phyloP scores from a whole-genome alignment of 1,284 basidiomycete species.

The Cerioporus squamosus region DNA sequence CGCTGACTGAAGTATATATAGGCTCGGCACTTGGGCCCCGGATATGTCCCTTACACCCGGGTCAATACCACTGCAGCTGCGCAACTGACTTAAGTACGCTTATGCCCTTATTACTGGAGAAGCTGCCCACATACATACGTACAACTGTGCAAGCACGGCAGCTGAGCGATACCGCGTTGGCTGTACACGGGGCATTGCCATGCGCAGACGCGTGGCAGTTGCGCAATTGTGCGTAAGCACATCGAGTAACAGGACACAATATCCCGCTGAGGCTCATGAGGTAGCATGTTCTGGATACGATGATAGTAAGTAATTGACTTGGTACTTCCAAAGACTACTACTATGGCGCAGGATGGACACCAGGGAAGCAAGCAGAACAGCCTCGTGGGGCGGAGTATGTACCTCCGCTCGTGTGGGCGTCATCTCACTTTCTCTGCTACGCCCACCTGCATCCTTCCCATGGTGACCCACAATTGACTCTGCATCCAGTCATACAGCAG shows the following conservation, averaged over 20 bases:
- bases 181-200: background rate
- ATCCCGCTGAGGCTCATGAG: too few relatives aligned
- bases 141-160: background rate
- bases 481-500: too few relatives aligned
- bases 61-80: background rate
- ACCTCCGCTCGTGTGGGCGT: constrained; percentile 1
- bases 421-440: constrained; percentile 14
- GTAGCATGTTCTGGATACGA: too few relatives aligned
- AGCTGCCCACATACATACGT: background rate
- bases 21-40: constrained; percentile 18
- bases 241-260: background rate
- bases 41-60: constrained; percentile 5
- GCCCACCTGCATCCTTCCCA: constrained; percentile 5
- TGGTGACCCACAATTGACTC: too few relatives aligned
- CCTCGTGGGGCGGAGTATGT: background rate
- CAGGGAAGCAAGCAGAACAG: too few relatives aligned
- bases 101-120: constrained; percentile 15
- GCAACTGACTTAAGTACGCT: constrained; percentile 1
- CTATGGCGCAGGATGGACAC: too few relatives aligned
- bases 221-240: background rate
- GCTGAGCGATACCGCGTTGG: background rate
- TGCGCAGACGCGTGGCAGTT: background rate
- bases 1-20: constrained; percentile 28
- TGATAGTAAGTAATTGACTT: too few relatives aligned
- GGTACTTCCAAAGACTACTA: too few relatives aligned